A percentile compares a stretch with the other conserved stretches of the same genome.
Evolutionary conservation across 768 basidiomycete genomes (phyloP).

Genomic region (Tephrocybe sp.): DNA sequence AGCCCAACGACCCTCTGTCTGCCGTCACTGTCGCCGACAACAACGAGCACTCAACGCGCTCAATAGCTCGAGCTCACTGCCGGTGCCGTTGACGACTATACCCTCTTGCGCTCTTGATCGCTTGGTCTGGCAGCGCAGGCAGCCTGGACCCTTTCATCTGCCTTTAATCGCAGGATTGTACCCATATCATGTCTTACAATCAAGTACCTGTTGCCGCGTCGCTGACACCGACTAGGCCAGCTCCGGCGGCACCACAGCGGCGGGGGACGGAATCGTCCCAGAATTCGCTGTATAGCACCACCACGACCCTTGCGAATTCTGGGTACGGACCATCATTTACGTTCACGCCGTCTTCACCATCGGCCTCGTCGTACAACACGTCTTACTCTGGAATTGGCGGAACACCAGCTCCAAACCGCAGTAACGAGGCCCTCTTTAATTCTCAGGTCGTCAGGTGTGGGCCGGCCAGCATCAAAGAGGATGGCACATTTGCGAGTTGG

Average conservation of each 20-base stretch:
- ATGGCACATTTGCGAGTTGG: constrained; percentile 82
- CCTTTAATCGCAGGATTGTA: constrained; percentile 2
- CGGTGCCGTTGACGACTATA: constrained; percentile 6
- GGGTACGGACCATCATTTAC: constrained; percentile 64
- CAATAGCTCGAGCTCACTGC: constrained; percentile 2
- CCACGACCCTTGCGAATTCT: constrained; percentile 46
- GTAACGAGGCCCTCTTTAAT: constrained; percentile 30
- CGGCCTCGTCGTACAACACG: constrained; percentile 59
- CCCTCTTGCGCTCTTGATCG: neutral
- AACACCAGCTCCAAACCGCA: constrained; percentile 72
- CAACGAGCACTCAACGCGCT: constrained; percentile 8
- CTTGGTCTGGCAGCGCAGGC: constrained; percentile 3
- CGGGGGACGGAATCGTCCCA: constrained; percentile 39
- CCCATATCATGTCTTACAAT: constrained; percentile 33
- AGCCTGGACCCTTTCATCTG: constrained; percentile 6
- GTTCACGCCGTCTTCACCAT: constrained; percentile 47
- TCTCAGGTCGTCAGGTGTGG: constrained; percentile 65
- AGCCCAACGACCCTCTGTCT: constrained; percentile 9
- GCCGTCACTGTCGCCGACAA: constrained; percentile 14
- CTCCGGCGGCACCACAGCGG: constrained; percentile 66
- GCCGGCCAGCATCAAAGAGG: constrained; percentile 89
- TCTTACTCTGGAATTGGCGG: constrained; percentile 84
- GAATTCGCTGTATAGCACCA: constrained; percentile 30
- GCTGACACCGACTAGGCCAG: constrained; percentile 76
- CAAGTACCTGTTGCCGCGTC: constrained; percentile 45